phyloP scores from a whole-genome alignment of 1,284 basidiomycete genomes.

The Cutaneotrichosporon sp. region DNA sequence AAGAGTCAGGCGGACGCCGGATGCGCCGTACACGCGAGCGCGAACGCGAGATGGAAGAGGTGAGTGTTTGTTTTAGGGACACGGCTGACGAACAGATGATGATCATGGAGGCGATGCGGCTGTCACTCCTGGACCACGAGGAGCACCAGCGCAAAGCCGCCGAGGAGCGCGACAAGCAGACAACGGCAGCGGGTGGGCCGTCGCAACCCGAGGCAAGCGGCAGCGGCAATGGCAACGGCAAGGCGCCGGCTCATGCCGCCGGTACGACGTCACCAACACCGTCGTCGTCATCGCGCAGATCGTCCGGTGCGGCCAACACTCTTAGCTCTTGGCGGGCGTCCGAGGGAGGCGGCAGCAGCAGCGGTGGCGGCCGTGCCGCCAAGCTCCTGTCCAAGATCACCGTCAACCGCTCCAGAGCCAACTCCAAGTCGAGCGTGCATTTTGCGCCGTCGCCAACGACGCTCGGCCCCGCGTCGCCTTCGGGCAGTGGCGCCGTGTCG shows the following conservation, averaged over 20 bases:
- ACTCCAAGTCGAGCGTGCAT: slow-evolving; percentile 21
- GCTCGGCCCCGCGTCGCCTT: not conserved
- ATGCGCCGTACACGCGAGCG: slow-evolving; percentile 28
- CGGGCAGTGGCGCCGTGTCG: not conserved
- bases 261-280: slow-evolving; percentile 7
- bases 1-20: slow-evolving; percentile 6
- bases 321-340: slow-evolving; percentile 17
- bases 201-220: not conserved
- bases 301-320: slow-evolving; percentile 15
- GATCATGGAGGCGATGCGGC: slow-evolving; percentile 98
- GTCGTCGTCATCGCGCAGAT: slow-evolving; percentile 11
- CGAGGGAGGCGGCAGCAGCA: not conserved
- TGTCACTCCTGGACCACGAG: slow-evolving; percentile 84
- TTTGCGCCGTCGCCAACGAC: slow-evolving; percentile 19
- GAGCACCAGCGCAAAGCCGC: slow-evolving; percentile 48
- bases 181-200: not conserved
- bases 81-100: slow-evolving; percentile 62
- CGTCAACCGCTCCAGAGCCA: slow-evolving; percentile 15
- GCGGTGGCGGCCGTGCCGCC: slow-evolving; percentile 15
- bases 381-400: slow-evolving; percentile 37
- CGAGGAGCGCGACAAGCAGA: slow-evolving; percentile 15
- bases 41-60: slow-evolving; percentile 82
- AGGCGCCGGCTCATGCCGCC: not conserved
- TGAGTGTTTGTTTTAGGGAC: slow-evolving; percentile 44
- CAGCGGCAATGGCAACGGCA: not conserved